Evolutionary conservation across 306 rosid species (phyloP).

Genomic region (Astragalus membranaceus): DNA sequence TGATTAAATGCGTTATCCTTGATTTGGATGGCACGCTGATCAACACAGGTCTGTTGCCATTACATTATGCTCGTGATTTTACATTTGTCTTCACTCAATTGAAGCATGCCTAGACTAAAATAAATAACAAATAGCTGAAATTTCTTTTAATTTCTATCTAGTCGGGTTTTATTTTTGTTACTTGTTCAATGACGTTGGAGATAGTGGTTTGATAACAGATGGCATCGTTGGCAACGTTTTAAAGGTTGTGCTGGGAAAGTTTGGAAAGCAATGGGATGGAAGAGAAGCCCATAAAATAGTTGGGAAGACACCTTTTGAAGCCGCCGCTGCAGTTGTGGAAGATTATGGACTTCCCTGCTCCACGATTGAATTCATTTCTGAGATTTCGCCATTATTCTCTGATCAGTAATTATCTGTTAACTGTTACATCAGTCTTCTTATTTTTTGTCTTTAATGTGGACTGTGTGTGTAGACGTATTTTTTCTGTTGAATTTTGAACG

Average conservation of each 20-base stretch:
- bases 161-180: background rate
- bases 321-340: slow-evolving; percentile 57
- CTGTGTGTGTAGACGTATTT: background rate
- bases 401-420: slow-evolving; percentile 41
- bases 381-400: slow-evolving; percentile 58
- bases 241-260: slow-evolving; percentile 43
- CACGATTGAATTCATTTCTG: slow-evolving; percentile 48
- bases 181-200: background rate
- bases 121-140: background rate
- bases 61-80: background rate
- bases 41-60: slow-evolving; percentile 47
- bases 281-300: slow-evolving; percentile 56
- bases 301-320: slow-evolving; percentile 72
- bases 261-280: slow-evolving; percentile 90
- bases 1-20: slow-evolving; percentile 57
- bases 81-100: background rate
- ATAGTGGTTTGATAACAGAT: slow-evolving; percentile 42
- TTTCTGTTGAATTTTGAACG: background rate
- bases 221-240: slow-evolving; percentile 59
- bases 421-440: background rate
- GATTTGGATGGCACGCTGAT: slow-evolving; percentile 92
- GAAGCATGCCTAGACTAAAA: background rate
- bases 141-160: background rate
- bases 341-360: slow-evolving; percentile 82
- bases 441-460: background rate